Base-by-base conservation (phyloP, 257 asterid species). In the Ajuga chamaepitys region DNA sequence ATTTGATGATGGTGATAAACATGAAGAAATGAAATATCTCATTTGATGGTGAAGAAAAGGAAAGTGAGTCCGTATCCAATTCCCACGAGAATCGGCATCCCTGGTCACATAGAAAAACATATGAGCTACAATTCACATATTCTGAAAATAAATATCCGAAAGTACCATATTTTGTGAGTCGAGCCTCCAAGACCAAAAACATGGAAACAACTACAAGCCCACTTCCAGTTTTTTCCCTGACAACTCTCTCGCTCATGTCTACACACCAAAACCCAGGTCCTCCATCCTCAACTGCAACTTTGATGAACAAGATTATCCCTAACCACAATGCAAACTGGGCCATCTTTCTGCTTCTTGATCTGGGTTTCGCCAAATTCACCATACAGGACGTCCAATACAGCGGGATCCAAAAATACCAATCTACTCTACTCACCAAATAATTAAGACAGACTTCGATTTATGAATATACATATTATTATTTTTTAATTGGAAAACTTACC, bases 141-240 rank as follows among this genome's bases (percentile, higher is more conserved):
- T 16, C 50, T 53, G 2, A 28, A 32, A 17, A 37, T 54, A 32
- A 17, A 37, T 54, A 37, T 7, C 0, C 5, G 17, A 34, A 35
- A 11, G 1, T 62, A 77, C 85, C 82, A 48, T 77, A 77, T 78
- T 64, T 52, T 24, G 73, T 44, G 69, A 70, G 59, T 41, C 10
- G 69, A 32, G 60, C 9, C 5, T 62, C 74, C 68, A 76, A 51
- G 46, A 67, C 73, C 51, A 85, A 67, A 66, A 66, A 58, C 94
- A 83, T 85, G 75, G 97, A 87, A 40, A 34, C 21, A 26, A 75
- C 58, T 8, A 85, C 88, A 13, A 85, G 82, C 59, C 79, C 95
- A 74, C 94, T 89, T 60, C 97, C 97, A 40, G 77, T 62, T 74
- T 59, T 87, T 53, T 87, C 94, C 67, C 95, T 80, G 47, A 78